These are phyloP conservation scores for Stereocaulon alpinum DNA, from an alignment of 495 filamentous ascomycete genomes.

Conservation along the genomic window DNA sequence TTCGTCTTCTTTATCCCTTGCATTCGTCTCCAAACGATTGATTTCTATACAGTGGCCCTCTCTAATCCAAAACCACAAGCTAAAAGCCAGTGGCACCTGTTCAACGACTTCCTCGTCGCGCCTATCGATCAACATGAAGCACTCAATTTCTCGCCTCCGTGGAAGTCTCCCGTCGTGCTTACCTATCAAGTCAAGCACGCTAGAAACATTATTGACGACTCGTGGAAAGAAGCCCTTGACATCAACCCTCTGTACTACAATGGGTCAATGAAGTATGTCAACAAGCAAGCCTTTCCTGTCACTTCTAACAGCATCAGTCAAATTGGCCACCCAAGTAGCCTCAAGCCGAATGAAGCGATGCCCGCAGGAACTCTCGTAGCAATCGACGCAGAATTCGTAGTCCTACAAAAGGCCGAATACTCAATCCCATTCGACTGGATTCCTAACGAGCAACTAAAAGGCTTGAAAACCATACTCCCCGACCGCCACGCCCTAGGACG, in stretches of 20 bases:
- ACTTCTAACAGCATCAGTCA: slow-evolving; percentile 2
- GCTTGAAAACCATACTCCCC: slow-evolving; percentile 56
- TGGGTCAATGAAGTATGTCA: slow-evolving; percentile 49
- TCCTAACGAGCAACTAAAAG: no score
- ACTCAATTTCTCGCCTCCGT: slow-evolving; percentile 62
- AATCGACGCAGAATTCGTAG: slow-evolving; percentile 92
- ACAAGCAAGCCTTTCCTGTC: neutral
- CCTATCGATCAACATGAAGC: slow-evolving; percentile 72
- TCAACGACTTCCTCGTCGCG: slow-evolving; percentile 93
- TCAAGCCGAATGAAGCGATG: slow-evolving; percentile 51
- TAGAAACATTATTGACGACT: slow-evolving; percentile 66
- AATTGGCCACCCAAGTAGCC: slow-evolving; percentile 37
- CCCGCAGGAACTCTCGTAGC: slow-evolving; percentile 63
- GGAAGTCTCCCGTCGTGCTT: slow-evolving; percentile 85
- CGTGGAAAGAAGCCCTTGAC: slow-evolving; percentile 77
- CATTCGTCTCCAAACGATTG: neutral
- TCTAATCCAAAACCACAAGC: slow-evolving; percentile 45
- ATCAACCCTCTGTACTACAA: slow-evolving; percentile 73
- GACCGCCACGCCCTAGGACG: slow-evolving; percentile 75
- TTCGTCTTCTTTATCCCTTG: slow-evolving; percentile 21
- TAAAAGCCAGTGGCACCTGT: slow-evolving; percentile 74
- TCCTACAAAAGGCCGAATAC: slow-evolving; percentile 79
- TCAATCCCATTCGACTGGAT: slow-evolving; percentile 69
- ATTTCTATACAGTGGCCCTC: slow-evolving; percentile 49
- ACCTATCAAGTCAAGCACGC: slow-evolving; percentile 70